Base-by-base conservation (phyloP, 768 basidiomycete species). In the Crassisporium funariophilum region DNA sequence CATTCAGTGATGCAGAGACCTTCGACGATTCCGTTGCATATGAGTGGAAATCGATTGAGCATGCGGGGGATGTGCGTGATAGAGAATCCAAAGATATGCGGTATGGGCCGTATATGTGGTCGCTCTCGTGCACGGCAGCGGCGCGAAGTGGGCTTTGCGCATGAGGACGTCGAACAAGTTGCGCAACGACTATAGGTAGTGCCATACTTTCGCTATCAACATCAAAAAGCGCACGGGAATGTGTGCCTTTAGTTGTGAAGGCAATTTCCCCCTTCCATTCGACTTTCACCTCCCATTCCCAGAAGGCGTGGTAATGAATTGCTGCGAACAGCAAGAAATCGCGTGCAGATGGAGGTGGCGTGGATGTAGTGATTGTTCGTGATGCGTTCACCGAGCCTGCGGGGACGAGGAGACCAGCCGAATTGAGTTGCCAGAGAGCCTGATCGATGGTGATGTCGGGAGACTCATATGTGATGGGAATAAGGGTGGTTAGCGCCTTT, bases 1-100 rank as follows among this genome's bases (percentile, higher is more conserved):
- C 60, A 16, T 39, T 41, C 20, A 63, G 54, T 12, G 61, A 49
- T 13, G 59, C 59, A 25, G 52, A 50, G 10, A 64, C 63, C 44
- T 62, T 63, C 24, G 48, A 39, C 4, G 31, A 13, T 1, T 55
- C 35, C 2, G 53, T 51, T 1, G 63, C 52, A 38, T 65, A 65
- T 13, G 63, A 63, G 38, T 65, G 58, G 34, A 65, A 63, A 41
- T 65, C 63, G 31, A 65, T 56, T 42, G 49, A 15, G 45, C 61
- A 65, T 10, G 48, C 49, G 11, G 58, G 55, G 2, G 35, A 25
- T 31, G 57, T 50, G 15, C 51, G 47, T 24, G 52, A 40, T 31
- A 61, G 35, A 4, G 19, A 6, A 8, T 59, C 46, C 17, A 63
- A 46, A 17, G 59, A 39, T 6, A 63, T 47, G 12, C 29, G 31